Evolutionary conservation across 108 stramenopile species (phyloP).

Genomic region (Mediolabrus comicus): DNA sequence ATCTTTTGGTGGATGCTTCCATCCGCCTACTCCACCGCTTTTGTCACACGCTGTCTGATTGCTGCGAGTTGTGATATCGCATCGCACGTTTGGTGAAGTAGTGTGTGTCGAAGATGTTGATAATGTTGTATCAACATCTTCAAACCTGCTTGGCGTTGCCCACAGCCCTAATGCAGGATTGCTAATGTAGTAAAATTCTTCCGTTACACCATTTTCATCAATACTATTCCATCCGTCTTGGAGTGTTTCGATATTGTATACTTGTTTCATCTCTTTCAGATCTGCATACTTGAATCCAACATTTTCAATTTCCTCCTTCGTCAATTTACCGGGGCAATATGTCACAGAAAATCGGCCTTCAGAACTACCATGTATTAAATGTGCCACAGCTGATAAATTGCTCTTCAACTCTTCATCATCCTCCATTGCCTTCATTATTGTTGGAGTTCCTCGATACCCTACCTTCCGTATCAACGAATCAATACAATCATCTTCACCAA

Average conservation of each 20-base stretch:
- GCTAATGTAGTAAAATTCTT: conserved; percentile 88
- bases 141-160: conserved; percentile 82
- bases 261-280: conserved; percentile 61
- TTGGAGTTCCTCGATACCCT: conserved; percentile 89
- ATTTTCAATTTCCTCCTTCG: conserved; percentile 76
- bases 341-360: conserved; percentile 92
- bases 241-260: conserved; percentile 65
- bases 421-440: conserved; percentile 80
- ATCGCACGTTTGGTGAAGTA: neutral
- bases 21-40: conserved; percentile 72
- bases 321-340: conserved; percentile 90
- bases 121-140: too few relatives aligned
- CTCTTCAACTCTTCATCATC: conserved; percentile 72
- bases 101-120: too few relatives aligned
- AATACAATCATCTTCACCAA: conserved; percentile 89
- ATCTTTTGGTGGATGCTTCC: conserved; percentile 41
- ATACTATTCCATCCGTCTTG: conserved; percentile 83
- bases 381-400: conserved; percentile 92
- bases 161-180: conserved; percentile 97
- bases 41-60: conserved; percentile 33
- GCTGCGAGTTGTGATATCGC: conserved; percentile 3
- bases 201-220: conserved; percentile 48
- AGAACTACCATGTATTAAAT: conserved; percentile 93
- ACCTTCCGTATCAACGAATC: conserved; percentile 89
- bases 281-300: conserved; percentile 86